Evolutionary conservation across 305 asterid genomes (phyloP).

Genomic region (Rubia occidens): DNA sequence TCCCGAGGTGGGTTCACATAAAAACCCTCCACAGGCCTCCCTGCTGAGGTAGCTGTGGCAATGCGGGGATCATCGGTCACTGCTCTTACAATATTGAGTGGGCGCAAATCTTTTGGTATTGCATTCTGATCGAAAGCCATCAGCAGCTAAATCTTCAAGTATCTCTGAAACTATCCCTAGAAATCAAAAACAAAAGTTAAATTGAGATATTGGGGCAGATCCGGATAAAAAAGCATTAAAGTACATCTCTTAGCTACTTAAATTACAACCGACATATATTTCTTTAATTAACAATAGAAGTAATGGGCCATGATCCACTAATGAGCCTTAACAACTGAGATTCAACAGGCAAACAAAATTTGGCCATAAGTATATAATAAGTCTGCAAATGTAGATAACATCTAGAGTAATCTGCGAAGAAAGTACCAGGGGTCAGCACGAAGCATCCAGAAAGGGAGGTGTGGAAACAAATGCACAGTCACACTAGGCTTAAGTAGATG

Average conservation of each 20-base stretch:
- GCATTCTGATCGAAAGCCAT: conserved; percentile 85
- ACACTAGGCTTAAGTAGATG: neutral
- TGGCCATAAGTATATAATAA: neutral
- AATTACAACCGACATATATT: neutral
- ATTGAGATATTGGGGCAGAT: neutral
- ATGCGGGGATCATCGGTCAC: conserved; percentile 58
- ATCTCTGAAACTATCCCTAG: neutral
- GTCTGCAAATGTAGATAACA: neutral
- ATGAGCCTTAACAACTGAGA: neutral
- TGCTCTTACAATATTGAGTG: conserved; percentile 48
- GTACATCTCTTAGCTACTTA: neutral
- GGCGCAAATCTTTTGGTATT: conserved; percentile 64
- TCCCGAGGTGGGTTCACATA: conserved; percentile 34
- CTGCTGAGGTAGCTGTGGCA: conserved; percentile 44
- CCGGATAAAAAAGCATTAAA: neutral
- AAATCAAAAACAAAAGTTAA: neutral
- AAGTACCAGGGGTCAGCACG: neutral
- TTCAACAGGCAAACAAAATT: neutral
- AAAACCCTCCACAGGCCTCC: conserved; percentile 57
- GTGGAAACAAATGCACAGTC: conserved; percentile 7
- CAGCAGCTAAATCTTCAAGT: neutral
- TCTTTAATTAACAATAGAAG: neutral
- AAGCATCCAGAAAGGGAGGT: conserved; percentile 2
- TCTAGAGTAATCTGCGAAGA: neutral
- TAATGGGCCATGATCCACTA: neutral